A percentile compares a stretch with the other conserved stretches of the same genome.
Evolutionary conservation across 2,329 filamentous ascomycete genomes (phyloP).

Genomic region (Helotiales sp.): DNA sequence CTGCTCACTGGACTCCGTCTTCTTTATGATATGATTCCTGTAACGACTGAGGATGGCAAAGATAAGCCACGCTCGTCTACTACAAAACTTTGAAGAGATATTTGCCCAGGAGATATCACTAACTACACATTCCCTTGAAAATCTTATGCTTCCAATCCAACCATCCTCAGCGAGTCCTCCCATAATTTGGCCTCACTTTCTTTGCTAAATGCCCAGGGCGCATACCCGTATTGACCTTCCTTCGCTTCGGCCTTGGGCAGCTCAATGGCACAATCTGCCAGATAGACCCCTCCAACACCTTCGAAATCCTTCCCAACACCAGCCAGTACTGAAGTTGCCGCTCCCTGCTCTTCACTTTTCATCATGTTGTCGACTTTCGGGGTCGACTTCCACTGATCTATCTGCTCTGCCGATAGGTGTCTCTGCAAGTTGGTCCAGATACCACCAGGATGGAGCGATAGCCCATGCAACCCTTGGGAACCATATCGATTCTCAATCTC

Average conservation of each 20-base stretch:
- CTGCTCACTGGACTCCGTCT: too few species aligned
- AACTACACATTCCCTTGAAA: too few species aligned
- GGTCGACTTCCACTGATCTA: constrained; percentile 13
- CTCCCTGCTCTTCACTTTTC: constrained; percentile 44
- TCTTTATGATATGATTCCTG: too few species aligned
- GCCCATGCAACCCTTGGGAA: constrained; percentile 46
- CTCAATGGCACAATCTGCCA: constrained; percentile 51
- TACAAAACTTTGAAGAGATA: too few species aligned
- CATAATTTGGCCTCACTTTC: constrained; percentile 49
- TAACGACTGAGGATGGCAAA: too few species aligned
- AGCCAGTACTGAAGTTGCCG: constrained; percentile 50
- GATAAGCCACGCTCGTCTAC: too few species aligned
- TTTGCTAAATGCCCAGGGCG: constrained; percentile 45
- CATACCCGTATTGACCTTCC: constrained; percentile 32
- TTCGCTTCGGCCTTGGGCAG: neutral
- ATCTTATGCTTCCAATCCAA: constrained; percentile 37
- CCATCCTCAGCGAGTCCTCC: constrained; percentile 45
- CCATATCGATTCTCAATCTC: constrained; percentile 53
- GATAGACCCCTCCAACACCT: constrained; percentile 53
- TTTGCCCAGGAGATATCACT: too few species aligned
- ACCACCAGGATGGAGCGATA: constrained; percentile 51
- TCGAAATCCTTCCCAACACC: constrained; percentile 42
- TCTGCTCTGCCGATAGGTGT: constrained; percentile 28
- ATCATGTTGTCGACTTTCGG: constrained; percentile 14
- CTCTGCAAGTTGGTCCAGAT: constrained; percentile 43